These are phyloP conservation scores for Leccinum griseonigrum DNA, from an alignment of 1,284 basidiomycete genomes.

Conservation along the genomic window DNA sequence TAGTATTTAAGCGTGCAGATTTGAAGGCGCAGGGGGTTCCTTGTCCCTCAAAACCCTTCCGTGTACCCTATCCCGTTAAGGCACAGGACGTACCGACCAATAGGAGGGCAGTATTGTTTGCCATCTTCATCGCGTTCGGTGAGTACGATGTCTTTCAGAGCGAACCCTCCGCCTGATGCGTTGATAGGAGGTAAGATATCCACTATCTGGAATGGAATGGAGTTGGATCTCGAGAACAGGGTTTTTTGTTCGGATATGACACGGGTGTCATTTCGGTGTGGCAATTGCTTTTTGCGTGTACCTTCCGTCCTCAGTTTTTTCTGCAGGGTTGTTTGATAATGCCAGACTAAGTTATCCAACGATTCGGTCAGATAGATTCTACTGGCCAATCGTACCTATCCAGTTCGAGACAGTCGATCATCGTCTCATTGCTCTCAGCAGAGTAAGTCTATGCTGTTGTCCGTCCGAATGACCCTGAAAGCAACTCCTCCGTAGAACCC, in stretches of 20 bases:
- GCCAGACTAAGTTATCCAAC: slow-evolving; percentile 63
- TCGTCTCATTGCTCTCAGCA: slow-evolving; percentile 76
- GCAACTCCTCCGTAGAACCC: slow-evolving; percentile 41
- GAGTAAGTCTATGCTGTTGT: slow-evolving; percentile 43
- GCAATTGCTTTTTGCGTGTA: neutral
- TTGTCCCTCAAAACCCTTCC: neutral
- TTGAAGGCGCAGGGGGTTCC: neutral
- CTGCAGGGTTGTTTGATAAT: slow-evolving; percentile 75
- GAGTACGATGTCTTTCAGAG: slow-evolving; percentile 13
- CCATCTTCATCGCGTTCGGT: slow-evolving; percentile 59
- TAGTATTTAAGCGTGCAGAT: slow-evolving; percentile 13
- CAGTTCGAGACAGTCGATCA: slow-evolving; percentile 67
- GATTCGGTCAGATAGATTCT: slow-evolving; percentile 57
- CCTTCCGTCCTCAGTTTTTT: neutral
- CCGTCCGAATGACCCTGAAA: neutral
- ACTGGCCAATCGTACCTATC: slow-evolving; percentile 55
- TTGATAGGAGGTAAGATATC: slow-evolving; percentile 14
- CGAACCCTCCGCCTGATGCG: slow-evolving; percentile 14
- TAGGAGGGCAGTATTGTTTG: slow-evolving; percentile 52
- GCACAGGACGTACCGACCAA: slow-evolving; percentile 50
- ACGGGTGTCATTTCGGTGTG: slow-evolving; percentile 65
- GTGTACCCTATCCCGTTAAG: slow-evolving; percentile 15
- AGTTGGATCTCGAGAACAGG: slow-evolving; percentile 32
- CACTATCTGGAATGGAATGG: neutral
- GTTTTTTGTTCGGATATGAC: slow-evolving; percentile 64